Base-by-base conservation (phyloP, 768 basidiomycete species). In the Krasilnikovozyma curviuscula region DNA sequence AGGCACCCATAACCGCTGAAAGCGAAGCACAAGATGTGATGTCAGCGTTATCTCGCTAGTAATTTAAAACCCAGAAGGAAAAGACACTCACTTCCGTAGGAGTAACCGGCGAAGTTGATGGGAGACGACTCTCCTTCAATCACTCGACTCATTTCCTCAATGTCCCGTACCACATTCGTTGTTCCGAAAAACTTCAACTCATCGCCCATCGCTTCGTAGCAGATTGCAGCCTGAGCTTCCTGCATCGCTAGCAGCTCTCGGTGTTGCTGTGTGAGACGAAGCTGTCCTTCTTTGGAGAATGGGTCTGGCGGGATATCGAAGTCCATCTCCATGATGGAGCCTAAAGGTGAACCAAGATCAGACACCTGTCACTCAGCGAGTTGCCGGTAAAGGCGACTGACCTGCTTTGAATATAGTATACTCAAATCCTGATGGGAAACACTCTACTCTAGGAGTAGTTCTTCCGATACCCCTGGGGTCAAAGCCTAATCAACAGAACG, bases 381-480 rank as follows among this genome's bases (percentile, higher is more conserved):
- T n/a, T n/a, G n/a, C n/a, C n/a, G n/a, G n/a, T n/a, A n/a, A n/a
- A n/a, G n/a, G n/a, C n/a, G n/a, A n/a, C n/a, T 54, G 18, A 43
- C 39, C 5, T 39, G 29, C 25, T n/a, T 50, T 53, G 45, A 47
- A 41, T 13, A 33, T 9, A 7, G 43, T 23, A 31, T 29, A 44
- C 5, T 33, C 41, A 19, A 34, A 28, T 5, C 40, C 44, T 1
- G 37, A 25, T 5, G 42, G 41, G 13, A 44, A 49, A 29, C 55
- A 56, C 24, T 56, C 30, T 34, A 56, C 55, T 5, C 16, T 27
- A 7, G 55, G 55, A 6, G 32, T 33, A 0, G 54, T 54, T 10
- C 46, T 28, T 13, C 52, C 54, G 39, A 57, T 53, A 3, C 56
- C n/a, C n/a, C n/a, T n/a, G n/a, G n/a, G n/a, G n/a, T n/a, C n/a